Evolutionary conservation across 108 stramenopile genomes (phyloP).

Genomic region (Nitzschia inconspicua): DNA sequence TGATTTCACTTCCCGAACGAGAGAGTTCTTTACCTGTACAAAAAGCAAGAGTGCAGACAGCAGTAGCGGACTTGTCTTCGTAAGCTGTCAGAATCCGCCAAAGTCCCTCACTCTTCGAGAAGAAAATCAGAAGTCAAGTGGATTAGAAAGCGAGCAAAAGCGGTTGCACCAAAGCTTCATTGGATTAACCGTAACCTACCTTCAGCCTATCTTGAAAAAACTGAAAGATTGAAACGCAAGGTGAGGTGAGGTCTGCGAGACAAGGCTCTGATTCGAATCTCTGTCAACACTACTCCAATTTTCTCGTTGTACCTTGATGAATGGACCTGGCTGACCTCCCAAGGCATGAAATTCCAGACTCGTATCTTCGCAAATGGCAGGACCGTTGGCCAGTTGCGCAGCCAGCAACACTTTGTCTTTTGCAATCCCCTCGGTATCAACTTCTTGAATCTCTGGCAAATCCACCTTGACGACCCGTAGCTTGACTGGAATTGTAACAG

Average conservation of each 20-base stretch:
- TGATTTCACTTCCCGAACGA: neutral
- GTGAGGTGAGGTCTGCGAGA: too few species aligned
- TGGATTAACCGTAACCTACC: too few species aligned
- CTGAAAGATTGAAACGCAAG: too few species aligned
- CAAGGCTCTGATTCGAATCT: too few species aligned
- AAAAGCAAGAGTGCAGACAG: slow-evolving; percentile 97
- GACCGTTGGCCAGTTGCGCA: slow-evolving; percentile 80
- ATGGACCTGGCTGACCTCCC: slow-evolving; percentile 98
- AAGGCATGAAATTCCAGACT: slow-evolving; percentile 92
- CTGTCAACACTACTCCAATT: too few species aligned
- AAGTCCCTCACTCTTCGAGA: slow-evolving; percentile 80
- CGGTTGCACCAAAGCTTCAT: too few species aligned
- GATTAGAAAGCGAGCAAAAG: too few species aligned
- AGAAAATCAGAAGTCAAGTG: too few species aligned
- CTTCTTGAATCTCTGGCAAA: slow-evolving; percentile 90
- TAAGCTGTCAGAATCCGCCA: slow-evolving; percentile 89
- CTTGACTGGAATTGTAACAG: slow-evolving; percentile 52
- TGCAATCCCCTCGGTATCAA: slow-evolving; percentile 79
- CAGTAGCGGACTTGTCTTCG: slow-evolving; percentile 94
- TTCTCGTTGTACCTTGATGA: too few species aligned
- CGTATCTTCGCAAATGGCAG: slow-evolving; percentile 97
- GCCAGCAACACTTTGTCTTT: slow-evolving; percentile 86
- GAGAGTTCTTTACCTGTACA: slow-evolving; percentile 25
- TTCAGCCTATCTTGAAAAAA: slow-evolving; percentile 92
- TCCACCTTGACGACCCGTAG: slow-evolving; percentile 75